Evolutionary conservation across 345 rosid species (phyloP), one percentile per base, ranked within the genome.

Genomic region (Limnanthes douglasii): DNA sequence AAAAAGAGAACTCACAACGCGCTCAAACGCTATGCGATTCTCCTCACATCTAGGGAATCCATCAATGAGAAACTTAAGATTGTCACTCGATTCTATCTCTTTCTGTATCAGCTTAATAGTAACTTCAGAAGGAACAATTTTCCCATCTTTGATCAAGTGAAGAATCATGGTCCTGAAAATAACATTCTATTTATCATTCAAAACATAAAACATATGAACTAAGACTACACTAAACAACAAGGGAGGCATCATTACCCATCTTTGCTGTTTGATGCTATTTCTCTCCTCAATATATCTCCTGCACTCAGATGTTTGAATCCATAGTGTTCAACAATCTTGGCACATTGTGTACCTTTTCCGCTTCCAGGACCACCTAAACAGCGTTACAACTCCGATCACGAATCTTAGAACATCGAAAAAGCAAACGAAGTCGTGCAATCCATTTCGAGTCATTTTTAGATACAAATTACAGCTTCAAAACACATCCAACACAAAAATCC

Each of bases 271-370:
- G 73, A 51, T 18, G 75, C 36, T 18, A 78, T 59, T 61, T 78
- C 90, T 39, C 73, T 55, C 50, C 86, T 60, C 37, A 78, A 70
- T 47, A 78, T 55, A 26, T 75, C 97, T 28, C 93, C 92, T 6
- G 85, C 93, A 56, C 88, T 75, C 12, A 86, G 47, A 71, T 78
- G 94, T 13, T 20, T 53, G 40, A 54, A 61, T 12, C 92, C 86
- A 62, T 72, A 81, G 28, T 69, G 64, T 44, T 81, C 70, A 3
- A 61, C 83, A 32, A 85, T 73, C 44, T 60, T 77, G 16, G 56
- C 64, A 48, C 94, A 74, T 13, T 77, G 96, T 4, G 94, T 80
- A 18, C 96, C 96, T 65, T 81, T 86, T 23, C 92, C 92, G 62
- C 94, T 78, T 32, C 92, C 90, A 41, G 84, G 80, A 37, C 90